These are phyloP conservation scores for Epichloe gansuensis DNA, from an alignment of 2,329 filamentous ascomycete genomes.

Conservation along the genomic window DNA sequence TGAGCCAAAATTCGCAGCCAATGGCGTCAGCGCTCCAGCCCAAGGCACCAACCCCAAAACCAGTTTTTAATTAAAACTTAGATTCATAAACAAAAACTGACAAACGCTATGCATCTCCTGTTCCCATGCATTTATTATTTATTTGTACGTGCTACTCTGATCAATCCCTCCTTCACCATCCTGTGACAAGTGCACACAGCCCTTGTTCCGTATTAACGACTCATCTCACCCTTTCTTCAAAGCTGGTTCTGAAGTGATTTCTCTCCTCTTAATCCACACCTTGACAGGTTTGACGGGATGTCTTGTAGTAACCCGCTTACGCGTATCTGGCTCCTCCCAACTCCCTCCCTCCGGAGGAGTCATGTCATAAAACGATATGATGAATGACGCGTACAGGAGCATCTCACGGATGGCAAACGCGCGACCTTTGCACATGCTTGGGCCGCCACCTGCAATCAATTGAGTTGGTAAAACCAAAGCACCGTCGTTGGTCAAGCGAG, in stretches of 20 bases:
- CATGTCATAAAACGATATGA: slow-evolving; percentile 26
- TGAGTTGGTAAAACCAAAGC: background rate
- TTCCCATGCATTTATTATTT: no score
- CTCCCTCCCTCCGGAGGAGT: slow-evolving; percentile 14
- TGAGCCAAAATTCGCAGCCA: slow-evolving; percentile 3
- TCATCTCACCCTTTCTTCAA: no score
- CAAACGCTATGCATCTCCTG: background rate
- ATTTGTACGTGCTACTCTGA: no score
- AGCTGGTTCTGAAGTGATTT: background rate
- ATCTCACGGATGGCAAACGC: slow-evolving; percentile 21
- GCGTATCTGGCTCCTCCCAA: slow-evolving; percentile 16
- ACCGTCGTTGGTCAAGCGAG: no score
- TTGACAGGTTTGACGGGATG: slow-evolving; percentile 15
- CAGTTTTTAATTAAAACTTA: background rate
- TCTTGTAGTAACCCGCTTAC: slow-evolving; percentile 16
- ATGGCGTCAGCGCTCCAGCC: slow-evolving; percentile 6
- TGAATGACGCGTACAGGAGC: slow-evolving; percentile 20
- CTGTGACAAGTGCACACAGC: no score
- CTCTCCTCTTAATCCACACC: slow-evolving; percentile 21
- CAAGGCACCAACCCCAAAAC: slow-evolving; percentile 1
- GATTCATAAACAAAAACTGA: background rate
- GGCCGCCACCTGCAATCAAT: slow-evolving; percentile 17
- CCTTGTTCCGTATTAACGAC: no score
- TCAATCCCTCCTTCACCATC: no score
- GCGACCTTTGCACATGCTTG: slow-evolving; percentile 21